Conservation (phyloP, 164 flowering plant genomes). For the Santalum album region DNA sequence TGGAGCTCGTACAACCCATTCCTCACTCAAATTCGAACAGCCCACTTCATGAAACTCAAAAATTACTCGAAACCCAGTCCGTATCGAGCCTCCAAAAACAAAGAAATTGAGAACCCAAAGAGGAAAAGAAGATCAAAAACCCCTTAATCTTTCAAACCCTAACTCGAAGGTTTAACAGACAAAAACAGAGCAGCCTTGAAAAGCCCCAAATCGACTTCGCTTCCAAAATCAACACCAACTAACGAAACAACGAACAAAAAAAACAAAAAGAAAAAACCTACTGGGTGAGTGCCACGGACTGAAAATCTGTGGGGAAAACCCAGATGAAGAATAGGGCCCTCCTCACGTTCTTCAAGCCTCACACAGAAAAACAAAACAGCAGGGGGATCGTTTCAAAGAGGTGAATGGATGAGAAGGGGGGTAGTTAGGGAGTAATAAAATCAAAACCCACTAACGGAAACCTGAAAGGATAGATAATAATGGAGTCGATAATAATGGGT, state of each 20-base stretch:
- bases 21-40: neutral
- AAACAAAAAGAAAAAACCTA: neutral
- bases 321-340: neutral
- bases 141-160: constrained; percentile 11
- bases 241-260: neutral
- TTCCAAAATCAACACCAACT: neutral
- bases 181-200: constrained; percentile 7
- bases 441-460: constrained; percentile 12
- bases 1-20: constrained; percentile 71
- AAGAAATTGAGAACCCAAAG: neutral
- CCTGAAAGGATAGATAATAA: constrained; percentile 6
- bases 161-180: constrained; percentile 1
- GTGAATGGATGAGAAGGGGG: neutral
- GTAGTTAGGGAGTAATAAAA: constrained; percentile 13
- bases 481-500: constrained; percentile 7
- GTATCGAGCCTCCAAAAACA: neutral
- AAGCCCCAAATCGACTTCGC: neutral
- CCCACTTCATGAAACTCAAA: constrained; percentile 4
- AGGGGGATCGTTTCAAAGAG: constrained; percentile 4
- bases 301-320: neutral
- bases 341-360: neutral
- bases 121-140: neutral
- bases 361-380: neutral
- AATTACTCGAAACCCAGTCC: neutral
- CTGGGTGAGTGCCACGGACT: no score